A percentile compares a stretch with the other conserved stretches of the same genome.
These are phyloP conservation scores for Exophiala viscosa DNA, from an alignment of 2,329 filamentous ascomycete species.

Conservation along the genomic window DNA sequence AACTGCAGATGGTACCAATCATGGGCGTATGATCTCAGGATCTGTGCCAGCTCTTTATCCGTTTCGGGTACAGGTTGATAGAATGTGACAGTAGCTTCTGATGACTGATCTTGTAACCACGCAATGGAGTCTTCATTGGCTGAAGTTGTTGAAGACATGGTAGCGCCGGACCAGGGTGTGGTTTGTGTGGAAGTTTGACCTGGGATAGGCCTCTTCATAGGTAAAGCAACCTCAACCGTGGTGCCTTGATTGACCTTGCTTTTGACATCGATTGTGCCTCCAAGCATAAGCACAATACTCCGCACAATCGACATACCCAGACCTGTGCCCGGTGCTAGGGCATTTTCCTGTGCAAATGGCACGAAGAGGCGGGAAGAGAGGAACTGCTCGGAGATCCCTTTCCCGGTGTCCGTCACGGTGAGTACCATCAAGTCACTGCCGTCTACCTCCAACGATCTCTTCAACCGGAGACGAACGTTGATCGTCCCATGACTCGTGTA, in stretches of 20 bases:
- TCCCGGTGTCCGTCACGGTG: constrained; percentile 59
- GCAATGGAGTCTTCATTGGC: constrained; percentile 7
- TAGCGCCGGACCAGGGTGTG: constrained; percentile 12
- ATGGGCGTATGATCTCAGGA: constrained; percentile 10
- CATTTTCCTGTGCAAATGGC: constrained; percentile 61
- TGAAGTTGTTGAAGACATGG: constrained; percentile 10
- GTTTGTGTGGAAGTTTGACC: constrained; percentile 15
- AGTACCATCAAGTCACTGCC: constrained; percentile 31
- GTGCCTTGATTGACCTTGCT: constrained; percentile 21
- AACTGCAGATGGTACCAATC: constrained; percentile 18
- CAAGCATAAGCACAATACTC: constrained; percentile 53
- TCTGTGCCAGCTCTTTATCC: constrained; percentile 1
- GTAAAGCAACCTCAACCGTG: constrained; percentile 15
- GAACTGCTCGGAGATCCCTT: constrained; percentile 60
- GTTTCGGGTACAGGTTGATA: constrained; percentile 3
- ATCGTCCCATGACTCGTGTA: constrained; percentile 36
- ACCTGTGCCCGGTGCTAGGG: constrained; percentile 57
- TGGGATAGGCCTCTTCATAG: constrained; percentile 16
- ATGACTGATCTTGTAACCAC: constrained; percentile 5
- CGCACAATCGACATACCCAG: constrained; percentile 62
- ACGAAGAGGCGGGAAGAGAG: constrained; percentile 56
- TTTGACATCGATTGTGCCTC: constrained; percentile 54
- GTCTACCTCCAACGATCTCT: constrained; percentile 8
- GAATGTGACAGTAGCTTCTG: constrained; percentile 9
- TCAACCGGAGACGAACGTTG: constrained; percentile 30